Evolutionary conservation across 2,329 filamentous ascomycete species (phyloP), one percentile per base, ranked within the genome.

Genomic region (Ophiostoma perfectum): DNA sequence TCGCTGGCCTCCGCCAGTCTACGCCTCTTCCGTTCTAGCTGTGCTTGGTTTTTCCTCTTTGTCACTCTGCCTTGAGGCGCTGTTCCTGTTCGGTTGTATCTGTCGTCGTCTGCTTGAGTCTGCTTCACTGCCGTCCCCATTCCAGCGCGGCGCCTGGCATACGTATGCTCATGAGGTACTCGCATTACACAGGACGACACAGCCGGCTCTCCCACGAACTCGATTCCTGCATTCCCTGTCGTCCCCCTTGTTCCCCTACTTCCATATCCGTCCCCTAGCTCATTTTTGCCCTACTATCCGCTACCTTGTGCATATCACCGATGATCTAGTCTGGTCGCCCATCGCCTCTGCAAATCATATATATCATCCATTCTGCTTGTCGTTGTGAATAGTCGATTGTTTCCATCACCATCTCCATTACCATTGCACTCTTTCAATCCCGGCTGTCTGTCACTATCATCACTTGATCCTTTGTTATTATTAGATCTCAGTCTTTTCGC

Each of bases 281-380:
- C 27, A 1, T 27, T 27, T 27, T 27, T 27, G 27, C 27, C 27
- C 27, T 27, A 27, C 2, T 27, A 27, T 27, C 27, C 27, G 27
- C 27, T 27, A 38, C 55, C 55, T 9, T 60, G 27, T 60, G 55
- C 27, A 27, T 55, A 55, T 55, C 49, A 55, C 55, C 27, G 5
- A 60, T 64, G 38, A 39, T 44, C 42, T 42, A n/a, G 60, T 18
- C 60, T 64, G 41, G 38, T 39, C 60, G 18, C 9, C 18, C 49
- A 55, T 55, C 18, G 49, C 18, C 49, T 55, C 49, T 36, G 49
- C 49, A 55, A 60, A 60, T 60, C 55, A 60, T 60, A 60, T 41
- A 38, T 47, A 36, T 27, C 58, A 39, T 16, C 42, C 18, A 38
- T 44, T 67, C 27, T 66, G 49, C 52, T 38, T 65, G 12, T 18